Percentiles rank a stretch among this genome's conserved stretches.
Conservation (phyloP, 106 monocot species). For the Dendrobium chrysotoxum region DNA sequence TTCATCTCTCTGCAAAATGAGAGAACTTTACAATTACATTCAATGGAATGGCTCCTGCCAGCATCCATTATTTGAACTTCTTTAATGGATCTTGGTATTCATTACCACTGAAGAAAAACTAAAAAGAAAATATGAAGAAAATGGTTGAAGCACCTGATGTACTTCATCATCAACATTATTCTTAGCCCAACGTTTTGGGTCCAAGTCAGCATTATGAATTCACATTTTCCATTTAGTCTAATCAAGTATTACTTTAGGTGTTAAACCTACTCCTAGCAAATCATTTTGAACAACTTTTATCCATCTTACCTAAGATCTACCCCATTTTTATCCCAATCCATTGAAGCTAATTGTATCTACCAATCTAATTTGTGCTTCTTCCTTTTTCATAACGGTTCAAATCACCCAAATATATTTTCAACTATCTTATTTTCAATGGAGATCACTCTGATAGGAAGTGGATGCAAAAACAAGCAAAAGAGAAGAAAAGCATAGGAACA, state of each 20-base stretch:
- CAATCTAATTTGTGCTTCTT: no score
- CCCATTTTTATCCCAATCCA: neutral
- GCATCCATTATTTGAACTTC: neutral
- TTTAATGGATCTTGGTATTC: neutral
- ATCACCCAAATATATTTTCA: no score
- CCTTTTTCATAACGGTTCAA: no score
- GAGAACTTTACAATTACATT: slow-evolving; percentile 2
- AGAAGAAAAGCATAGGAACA: no score
- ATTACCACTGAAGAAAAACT: neutral
- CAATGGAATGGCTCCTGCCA: neutral
- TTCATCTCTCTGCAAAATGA: slow-evolving; percentile 54
- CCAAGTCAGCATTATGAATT: neutral
- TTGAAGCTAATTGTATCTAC: no score
- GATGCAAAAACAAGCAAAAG: no score
- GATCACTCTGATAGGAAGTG: no score
- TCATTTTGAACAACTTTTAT: neutral
- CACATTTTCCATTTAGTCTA: neutral
- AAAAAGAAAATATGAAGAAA: neutral
- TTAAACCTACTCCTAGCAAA: neutral
- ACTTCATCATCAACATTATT: neutral
- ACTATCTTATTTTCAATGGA: no score
- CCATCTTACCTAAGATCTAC: neutral
- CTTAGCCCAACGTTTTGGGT: neutral
- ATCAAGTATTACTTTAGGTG: neutral
- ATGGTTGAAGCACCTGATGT: neutral